These are phyloP conservation scores for Penicillium sp. DNA, from an alignment of 2,329 filamentous ascomycete species.

Conservation along the genomic window DNA sequence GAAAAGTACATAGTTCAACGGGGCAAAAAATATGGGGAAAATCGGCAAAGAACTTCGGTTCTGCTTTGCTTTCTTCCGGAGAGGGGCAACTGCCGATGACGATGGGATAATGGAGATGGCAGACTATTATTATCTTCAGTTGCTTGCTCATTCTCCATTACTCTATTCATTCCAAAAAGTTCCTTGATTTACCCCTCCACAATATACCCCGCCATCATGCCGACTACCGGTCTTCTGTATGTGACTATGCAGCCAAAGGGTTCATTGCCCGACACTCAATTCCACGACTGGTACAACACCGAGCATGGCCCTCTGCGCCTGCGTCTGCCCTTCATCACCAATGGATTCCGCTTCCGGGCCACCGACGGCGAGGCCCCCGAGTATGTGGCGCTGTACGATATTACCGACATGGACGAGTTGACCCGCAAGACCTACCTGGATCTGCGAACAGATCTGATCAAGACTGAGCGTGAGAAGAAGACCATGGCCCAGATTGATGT, in stretches of 20 bases:
- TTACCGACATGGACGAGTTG: slow-evolving; percentile 71
- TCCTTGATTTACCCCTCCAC: neutral
- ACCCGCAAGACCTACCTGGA: slow-evolving; percentile 65
- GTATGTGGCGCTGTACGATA: slow-evolving; percentile 81
- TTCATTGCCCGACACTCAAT: slow-evolving; percentile 65
- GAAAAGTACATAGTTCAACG: neutral
- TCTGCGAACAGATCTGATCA: slow-evolving; percentile 48
- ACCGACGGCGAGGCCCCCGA: slow-evolving; percentile 63
- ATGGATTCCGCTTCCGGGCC: slow-evolving; percentile 77
- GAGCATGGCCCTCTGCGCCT: slow-evolving; percentile 84
- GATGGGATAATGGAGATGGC: neutral
- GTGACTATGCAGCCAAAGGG: slow-evolving; percentile 82
- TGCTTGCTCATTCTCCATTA: neutral
- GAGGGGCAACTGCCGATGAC: slow-evolving; percentile 17
- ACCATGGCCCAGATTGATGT: slow-evolving; percentile 69
- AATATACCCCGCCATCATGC: slow-evolving; percentile 25
- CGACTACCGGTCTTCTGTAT: slow-evolving; percentile 69
- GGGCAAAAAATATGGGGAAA: neutral
- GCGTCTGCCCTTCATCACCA: slow-evolving; percentile 70
- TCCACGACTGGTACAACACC: slow-evolving; percentile 94
- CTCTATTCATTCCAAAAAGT: neutral
- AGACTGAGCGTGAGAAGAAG: slow-evolving; percentile 60
- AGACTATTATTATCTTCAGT: neutral
- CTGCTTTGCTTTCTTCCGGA: slow-evolving; percentile 23
- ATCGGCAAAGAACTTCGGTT: slow-evolving; percentile 29